A percentile compares a stretch with the other conserved stretches of the same genome.
Conservation (phyloP, 2,329 filamentous ascomycete species). For the Emydomyces testavorans region DNA sequence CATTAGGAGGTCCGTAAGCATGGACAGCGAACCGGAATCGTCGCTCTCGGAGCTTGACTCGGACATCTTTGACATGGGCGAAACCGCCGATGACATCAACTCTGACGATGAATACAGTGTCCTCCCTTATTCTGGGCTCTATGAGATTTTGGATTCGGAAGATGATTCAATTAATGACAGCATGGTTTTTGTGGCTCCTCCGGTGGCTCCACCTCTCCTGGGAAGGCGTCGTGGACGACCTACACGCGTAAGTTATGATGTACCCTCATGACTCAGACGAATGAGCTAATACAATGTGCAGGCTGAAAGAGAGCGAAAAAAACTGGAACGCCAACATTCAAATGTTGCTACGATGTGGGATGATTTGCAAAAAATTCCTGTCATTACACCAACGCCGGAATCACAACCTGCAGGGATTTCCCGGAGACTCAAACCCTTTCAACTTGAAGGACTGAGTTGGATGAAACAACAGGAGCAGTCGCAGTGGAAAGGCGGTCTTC, state of each 20-base stretch:
- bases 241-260: neutral
- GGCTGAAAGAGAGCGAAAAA: constrained; percentile 47
- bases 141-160: neutral
- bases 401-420: constrained; percentile 66
- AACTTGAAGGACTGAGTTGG: constrained; percentile 88
- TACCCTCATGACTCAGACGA: neutral
- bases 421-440: constrained; percentile 80
- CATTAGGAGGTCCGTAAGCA: too few species aligned
- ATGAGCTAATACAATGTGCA: constrained; percentile 13
- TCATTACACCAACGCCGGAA: constrained; percentile 53
- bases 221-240: neutral
- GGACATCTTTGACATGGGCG: neutral
- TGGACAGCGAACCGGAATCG: neutral
- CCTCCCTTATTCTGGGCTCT: neutral
- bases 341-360: constrained; percentile 75
- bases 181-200: too few species aligned
- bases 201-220: neutral
- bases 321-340: constrained; percentile 66
- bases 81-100: too few species aligned
- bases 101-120: neutral
- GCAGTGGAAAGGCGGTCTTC: constrained; percentile 73
- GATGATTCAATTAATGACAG: too few species aligned
- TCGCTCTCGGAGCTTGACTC: neutral
- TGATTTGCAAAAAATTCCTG: constrained; percentile 55
- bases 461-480: constrained; percentile 83